These are phyloP conservation scores for Wallacemonas collosoma DNA, from an alignment of 208 protist genomes.

Conservation along the genomic window DNA sequence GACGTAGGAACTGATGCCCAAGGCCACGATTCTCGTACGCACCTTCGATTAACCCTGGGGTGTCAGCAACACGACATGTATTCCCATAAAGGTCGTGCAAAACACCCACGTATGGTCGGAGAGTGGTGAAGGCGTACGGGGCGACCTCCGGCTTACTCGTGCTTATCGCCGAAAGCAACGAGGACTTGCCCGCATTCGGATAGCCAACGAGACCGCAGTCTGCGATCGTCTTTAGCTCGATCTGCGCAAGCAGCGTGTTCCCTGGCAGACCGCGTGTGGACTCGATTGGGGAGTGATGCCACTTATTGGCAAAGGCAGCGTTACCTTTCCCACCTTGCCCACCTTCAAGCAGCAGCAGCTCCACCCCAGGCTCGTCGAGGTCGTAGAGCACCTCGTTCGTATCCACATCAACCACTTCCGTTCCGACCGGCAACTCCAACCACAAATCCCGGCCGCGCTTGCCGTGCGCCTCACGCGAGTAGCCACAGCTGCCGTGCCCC, in stretches of 20 bases:
- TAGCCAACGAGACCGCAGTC: constrained; percentile 93
- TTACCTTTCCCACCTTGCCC: constrained; percentile 93
- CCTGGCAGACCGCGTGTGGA: constrained; percentile 90
- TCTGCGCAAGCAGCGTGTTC: constrained; percentile 88
- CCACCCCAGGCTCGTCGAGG: constrained; percentile 72
- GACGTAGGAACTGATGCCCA: constrained; percentile 91
- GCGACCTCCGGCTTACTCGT: constrained; percentile 82
- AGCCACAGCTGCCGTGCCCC: constrained; percentile 63
- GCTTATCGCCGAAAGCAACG: constrained; percentile 89
- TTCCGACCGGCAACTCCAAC: constrained; percentile 86
- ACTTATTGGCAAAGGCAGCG: constrained; percentile 88
- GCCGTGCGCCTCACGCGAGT: constrained; percentile 75
- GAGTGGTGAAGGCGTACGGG: constrained; percentile 91
- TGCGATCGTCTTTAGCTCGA: constrained; percentile 92
- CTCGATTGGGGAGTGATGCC: constrained; percentile 86
- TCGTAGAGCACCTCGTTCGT: constrained; percentile 90
- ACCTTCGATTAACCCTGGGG: constrained; percentile 92
- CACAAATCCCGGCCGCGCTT: constrained; percentile 68
- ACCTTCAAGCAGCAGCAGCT: constrained; percentile 86
- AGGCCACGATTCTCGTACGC: constrained; percentile 89
- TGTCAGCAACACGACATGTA: constrained; percentile 85
- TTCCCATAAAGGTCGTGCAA: constrained; percentile 86
- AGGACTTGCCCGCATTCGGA: constrained; percentile 94
- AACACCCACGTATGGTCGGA: constrained; percentile 88
- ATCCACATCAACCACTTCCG: constrained; percentile 88